phyloP scores from a whole-genome alignment of 345 rosid genomes.

The Brassica rapa region DNA sequence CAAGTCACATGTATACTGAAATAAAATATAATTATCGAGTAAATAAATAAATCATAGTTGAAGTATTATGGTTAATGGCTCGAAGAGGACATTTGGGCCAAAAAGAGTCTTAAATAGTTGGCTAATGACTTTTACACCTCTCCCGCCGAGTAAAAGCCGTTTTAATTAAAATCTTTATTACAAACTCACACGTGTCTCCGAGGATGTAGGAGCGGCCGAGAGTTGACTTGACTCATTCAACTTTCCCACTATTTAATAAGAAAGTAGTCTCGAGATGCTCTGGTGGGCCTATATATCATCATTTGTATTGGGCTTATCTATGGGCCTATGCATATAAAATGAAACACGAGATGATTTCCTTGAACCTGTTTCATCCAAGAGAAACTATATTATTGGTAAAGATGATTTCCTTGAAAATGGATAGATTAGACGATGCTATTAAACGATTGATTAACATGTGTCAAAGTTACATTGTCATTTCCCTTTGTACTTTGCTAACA shows the following conservation, averaged over 20 bases:
- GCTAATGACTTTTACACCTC: conserved; percentile 5
- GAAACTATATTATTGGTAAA: background rate
- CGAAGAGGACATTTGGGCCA: conserved; percentile 19
- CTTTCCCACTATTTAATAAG: background rate
- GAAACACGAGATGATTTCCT: background rate
- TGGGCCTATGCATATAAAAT: background rate
- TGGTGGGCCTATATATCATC: background rate
- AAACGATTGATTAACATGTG: background rate
- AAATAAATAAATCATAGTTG: background rate
- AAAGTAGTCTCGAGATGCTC: background rate
- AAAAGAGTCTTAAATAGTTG: conserved; percentile 7
- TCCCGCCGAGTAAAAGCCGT: conserved; percentile 32
- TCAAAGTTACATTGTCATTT: background rate
- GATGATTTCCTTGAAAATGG: background rate
- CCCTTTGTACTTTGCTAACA: background rate
- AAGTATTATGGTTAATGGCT: conserved; percentile 7
- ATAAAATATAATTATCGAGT: background rate
- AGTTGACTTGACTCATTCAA: conserved; percentile 18
- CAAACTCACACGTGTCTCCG: conserved; percentile 20
- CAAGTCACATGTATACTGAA: background rate
- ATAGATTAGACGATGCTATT: background rate
- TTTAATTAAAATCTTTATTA: background rate
- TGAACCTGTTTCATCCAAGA: background rate
- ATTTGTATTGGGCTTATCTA: background rate
- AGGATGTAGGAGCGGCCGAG: conserved; percentile 4